Percentiles rank a stretch among this genome's conserved stretches.
phyloP scores from a whole-genome alignment of 2,329 filamentous ascomycete genomes.

The Colletotrichum graminicola region DNA sequence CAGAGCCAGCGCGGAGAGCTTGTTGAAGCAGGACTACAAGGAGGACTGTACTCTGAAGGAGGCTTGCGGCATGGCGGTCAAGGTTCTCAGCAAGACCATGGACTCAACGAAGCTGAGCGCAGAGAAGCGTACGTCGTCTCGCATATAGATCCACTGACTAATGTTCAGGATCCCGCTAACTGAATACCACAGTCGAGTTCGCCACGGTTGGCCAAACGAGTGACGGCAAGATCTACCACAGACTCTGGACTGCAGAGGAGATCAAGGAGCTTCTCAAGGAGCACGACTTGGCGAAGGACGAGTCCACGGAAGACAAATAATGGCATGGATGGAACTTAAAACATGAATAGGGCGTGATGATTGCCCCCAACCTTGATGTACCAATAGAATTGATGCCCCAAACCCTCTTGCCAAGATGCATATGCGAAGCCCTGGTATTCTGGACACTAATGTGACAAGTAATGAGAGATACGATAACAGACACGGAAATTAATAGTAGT shows the following conservation, averaged over 20 bases:
- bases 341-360: conserved; percentile 39
- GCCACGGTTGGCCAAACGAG: conserved; percentile 97
- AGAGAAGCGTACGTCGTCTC: conserved; percentile 87
- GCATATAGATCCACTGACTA: background rate
- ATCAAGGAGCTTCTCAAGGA: conserved; percentile 95
- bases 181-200: conserved; percentile 81
- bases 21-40: conserved; percentile 99
- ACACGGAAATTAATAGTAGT: background rate
- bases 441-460: background rate
- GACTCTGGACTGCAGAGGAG: conserved; percentile 96
- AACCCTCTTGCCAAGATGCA: conserved; percentile 11
- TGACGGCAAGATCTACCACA: conserved; percentile 97
- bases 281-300: conserved; percentile 92
- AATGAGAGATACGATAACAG: background rate
- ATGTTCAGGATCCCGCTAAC: conserved; percentile 31
- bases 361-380: conserved; percentile 39
- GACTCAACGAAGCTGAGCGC: conserved; percentile 98
- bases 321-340: conserved; percentile 39
- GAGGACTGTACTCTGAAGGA: conserved; percentile 97
- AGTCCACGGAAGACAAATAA: conserved; percentile 76
- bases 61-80: conserved; percentile 96
- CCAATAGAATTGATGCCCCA: conserved; percentile 41
- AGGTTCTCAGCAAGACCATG: conserved; percentile 99
- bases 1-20: conserved; percentile 95
- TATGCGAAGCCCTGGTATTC: conserved; percentile 14